Evolutionary conservation across 805 yeast species (phyloP).

Genomic region (Hemisphaericaspora nanyangensis): DNA sequence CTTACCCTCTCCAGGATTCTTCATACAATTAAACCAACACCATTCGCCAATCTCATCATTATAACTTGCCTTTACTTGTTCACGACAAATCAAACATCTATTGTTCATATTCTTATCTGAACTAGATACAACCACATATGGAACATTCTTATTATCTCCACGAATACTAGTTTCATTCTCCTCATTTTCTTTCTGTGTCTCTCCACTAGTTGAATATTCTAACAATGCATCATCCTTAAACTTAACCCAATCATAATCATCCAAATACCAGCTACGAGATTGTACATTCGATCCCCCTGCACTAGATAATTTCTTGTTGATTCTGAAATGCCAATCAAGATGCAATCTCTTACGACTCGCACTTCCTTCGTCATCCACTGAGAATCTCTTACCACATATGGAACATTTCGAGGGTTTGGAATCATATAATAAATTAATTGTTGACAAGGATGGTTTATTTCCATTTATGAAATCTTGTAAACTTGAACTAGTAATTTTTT

Average conservation of each 20-base stretch:
- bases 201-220: slow-evolving; percentile 25
- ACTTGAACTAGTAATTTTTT: slow-evolving; percentile 11
- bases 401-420: slow-evolving; percentile 76
- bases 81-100: slow-evolving; percentile 40
- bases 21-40: slow-evolving; percentile 41
- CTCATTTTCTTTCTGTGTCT: slow-evolving; percentile 1
- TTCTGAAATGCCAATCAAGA: slow-evolving; percentile 94
- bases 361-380: slow-evolving; percentile 53
- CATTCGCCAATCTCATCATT: slow-evolving; percentile 44
- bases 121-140: slow-evolving; percentile 64
- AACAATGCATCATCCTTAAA: slow-evolving; percentile 62
- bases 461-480: slow-evolving; percentile 37
- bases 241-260: slow-evolving; percentile 65
- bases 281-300: slow-evolving; percentile 43
- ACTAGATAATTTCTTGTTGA: slow-evolving; percentile 60
- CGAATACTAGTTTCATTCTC: not conserved
- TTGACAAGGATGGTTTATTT: slow-evolving; percentile 30
- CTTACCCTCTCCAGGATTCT: slow-evolving; percentile 33
- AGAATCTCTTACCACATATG: slow-evolving; percentile 85
- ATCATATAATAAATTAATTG: slow-evolving; percentile 46
- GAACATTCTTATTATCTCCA: slow-evolving; percentile 6
- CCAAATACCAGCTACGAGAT: slow-evolving; percentile 79
- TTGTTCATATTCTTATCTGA: slow-evolving; percentile 53
- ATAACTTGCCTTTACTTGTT: slow-evolving; percentile 39
- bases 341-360: slow-evolving; percentile 54